These are phyloP conservation scores for Fusarium sp. DNA, from an alignment of 2,329 filamentous ascomycete genomes.

Conservation along the genomic window DNA sequence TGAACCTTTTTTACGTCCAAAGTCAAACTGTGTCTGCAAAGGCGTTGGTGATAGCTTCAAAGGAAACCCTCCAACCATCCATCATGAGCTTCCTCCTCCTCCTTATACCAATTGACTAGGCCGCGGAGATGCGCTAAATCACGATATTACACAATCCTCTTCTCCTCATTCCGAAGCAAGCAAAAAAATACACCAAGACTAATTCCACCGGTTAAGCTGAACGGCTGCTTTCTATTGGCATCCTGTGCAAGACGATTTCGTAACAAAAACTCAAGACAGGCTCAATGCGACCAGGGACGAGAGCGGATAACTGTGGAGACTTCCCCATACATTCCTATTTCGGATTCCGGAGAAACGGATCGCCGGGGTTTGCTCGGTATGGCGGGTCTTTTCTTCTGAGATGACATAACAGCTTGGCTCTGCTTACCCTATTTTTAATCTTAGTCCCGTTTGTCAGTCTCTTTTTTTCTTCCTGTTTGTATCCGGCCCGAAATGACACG, in stretches of 20 bases:
- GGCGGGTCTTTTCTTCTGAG: conserved; percentile 1
- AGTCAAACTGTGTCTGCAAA: not conserved
- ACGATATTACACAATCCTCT: not conserved
- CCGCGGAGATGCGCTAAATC: conserved; percentile 49
- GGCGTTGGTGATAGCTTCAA: conserved; percentile 16
- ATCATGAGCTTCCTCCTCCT: not conserved
- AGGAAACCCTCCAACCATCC: not conserved
- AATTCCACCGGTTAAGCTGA: too few relatives aligned
- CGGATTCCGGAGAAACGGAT: conserved; percentile 23
- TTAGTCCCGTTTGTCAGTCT: not conserved
- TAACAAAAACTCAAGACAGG: conserved; percentile 45
- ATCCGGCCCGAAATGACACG: not conserved
- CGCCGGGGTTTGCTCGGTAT: conserved; percentile 31
- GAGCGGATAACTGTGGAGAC: conserved; percentile 34
- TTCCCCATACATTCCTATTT: conserved; percentile 7
- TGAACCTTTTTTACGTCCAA: not conserved
- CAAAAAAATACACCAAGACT: not conserved
- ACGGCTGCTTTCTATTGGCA: conserved; percentile 39
- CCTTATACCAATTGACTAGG: conserved; percentile 16
- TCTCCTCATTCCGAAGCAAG: not conserved
- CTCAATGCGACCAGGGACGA: conserved; percentile 11
- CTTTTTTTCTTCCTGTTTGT: not conserved
- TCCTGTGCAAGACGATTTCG: conserved; percentile 43
- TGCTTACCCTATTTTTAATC: not conserved
- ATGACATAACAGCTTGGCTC: conserved; percentile 26